Conservation (phyloP, 371 early-diverging fungal genomes). For the Rhizomucor miehei region DNA sequence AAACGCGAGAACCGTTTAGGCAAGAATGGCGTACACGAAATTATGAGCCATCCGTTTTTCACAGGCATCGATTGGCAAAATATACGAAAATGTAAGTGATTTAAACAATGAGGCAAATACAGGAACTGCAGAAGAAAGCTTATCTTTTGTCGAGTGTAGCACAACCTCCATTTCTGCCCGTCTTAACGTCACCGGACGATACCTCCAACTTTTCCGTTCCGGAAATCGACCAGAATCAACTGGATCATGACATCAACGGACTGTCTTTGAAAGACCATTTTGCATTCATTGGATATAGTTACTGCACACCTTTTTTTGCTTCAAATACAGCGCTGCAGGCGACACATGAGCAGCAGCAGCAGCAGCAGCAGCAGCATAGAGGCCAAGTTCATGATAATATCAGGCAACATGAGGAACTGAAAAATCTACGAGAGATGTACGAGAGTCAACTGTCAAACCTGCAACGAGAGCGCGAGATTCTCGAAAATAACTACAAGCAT, state of each 20-base stretch:
- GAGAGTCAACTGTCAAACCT: not conserved
- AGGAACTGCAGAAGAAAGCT: not conserved
- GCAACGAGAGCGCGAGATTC: not conserved
- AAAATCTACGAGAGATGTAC: not conserved
- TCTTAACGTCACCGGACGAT: constrained; percentile 77
- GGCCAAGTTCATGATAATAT: no score
- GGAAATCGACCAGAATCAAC: constrained; percentile 49
- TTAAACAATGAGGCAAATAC: not conserved
- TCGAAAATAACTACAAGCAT: not conserved
- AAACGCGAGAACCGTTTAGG: constrained; percentile 77
- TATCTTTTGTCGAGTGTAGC: constrained; percentile 17
- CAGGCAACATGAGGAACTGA: no score
- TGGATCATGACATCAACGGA: constrained; percentile 30
- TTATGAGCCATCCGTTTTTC: constrained; percentile 86
- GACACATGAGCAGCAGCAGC: not conserved
- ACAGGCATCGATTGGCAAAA: constrained; percentile 71
- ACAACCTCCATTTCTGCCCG: constrained; percentile 82
- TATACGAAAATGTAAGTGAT: constrained; percentile 47
- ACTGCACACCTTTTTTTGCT: no score
- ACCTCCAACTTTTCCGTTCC: constrained; percentile 82
- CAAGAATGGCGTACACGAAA: constrained; percentile 63
- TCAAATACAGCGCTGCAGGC: no score
- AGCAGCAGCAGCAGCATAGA: no score
- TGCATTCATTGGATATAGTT: constrained; percentile 87
- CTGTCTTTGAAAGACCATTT: constrained; percentile 45